Evolutionary conservation across 1,139 yeast genomes (phyloP), one percentile per base, ranked within the genome.

Genomic region (Protomyces gravidus): DNA sequence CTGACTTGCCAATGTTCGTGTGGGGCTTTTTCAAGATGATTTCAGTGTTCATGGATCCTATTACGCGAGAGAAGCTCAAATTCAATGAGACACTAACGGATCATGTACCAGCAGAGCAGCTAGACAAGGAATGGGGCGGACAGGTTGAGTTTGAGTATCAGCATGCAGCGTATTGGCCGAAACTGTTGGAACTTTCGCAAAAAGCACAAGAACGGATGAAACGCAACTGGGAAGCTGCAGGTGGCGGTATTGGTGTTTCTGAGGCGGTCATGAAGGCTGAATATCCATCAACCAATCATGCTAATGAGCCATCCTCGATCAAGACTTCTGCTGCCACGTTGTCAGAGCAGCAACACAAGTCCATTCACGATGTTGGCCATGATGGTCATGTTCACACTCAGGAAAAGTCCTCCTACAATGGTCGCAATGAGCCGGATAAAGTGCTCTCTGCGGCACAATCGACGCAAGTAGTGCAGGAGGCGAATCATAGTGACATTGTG

Each of bases 21-120:
- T 85, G 94, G 81, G 84, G 95, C 2, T 92, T 92, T 70, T 77
- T 92, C 69, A 89, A 87, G 73, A 75, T 90, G 64, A 90, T 90
- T 61, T 87, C 88, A 64, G 97, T 97, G 1, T 92, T 92, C 69
- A 90, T 92, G 63, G 98, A 92, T 69, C 97, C 98, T 2, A 74
- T 89, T 69, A 92, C 97, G 1, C 79, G 95, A 66, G 96, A 89
- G 73, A 92, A 92, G 74, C 80, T 94, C 47, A 90, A 89, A 2
- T 90, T 84, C 70, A 95, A 88, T 70, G 89, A 89, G 68, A 96
- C 96, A 3, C 88, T 89, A 72, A 80, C 82, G 48, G 78, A 87
- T 39, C 90, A 84, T 68, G 95, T 89, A 2, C 95, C 95, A 2
- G 73, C 73, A 49, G 84, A 83, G 63, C 96, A 89, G 71, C 78